Evolutionary conservation across 192 early-diverging fungal species (phyloP), one percentile per base, ranked within the genome.

Genomic region (Coemansia sp.): DNA sequence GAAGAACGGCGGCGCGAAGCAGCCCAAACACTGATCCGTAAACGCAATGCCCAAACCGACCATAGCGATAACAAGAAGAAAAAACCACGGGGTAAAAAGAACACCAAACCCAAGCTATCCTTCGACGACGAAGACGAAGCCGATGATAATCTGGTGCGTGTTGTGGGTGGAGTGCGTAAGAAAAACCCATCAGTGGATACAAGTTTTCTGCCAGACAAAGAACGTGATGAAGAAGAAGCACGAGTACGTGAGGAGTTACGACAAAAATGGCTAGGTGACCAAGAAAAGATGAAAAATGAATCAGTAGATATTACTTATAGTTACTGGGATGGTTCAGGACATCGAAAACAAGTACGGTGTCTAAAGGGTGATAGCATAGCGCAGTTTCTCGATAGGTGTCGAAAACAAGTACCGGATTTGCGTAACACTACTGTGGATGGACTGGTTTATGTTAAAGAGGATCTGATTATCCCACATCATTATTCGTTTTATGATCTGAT

Each of bases 321-420:
- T 55, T 98, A 94, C 67, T 98, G 96, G 96, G 95, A 98, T 70
- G 96, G 96, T 17, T 86, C 89, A n/a, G 96, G 96, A 2, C 96
- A 97, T 64, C 92, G 96, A 40, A 90, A 88, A 31, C 77, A 86
- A 60, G 92, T 92, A 38, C 77, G 85, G 75, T 93, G 92, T 76
- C 76, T 80, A 32, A 94, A 94, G 67, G 94, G 93, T 50, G 89
- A 96, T 72, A 92, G 92, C 0, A 93, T 98, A 38, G 88, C 86
- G 7, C 85, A 89, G 68, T 98, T 98, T 65, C 82, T 98, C 14
- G 92, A 92, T 50, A 87, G 88, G 12, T 93, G 91, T 67, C 85
- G 90, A 5, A 84, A 86, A 22, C 93, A 98, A 68, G 89, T 92
- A 48, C 87, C 90, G 34, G 89, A 98, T 70, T 68, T 98, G 25